Base-by-base conservation (phyloP, 2,329 filamentous ascomycete species). In the Fusarium albosuccineum region DNA sequence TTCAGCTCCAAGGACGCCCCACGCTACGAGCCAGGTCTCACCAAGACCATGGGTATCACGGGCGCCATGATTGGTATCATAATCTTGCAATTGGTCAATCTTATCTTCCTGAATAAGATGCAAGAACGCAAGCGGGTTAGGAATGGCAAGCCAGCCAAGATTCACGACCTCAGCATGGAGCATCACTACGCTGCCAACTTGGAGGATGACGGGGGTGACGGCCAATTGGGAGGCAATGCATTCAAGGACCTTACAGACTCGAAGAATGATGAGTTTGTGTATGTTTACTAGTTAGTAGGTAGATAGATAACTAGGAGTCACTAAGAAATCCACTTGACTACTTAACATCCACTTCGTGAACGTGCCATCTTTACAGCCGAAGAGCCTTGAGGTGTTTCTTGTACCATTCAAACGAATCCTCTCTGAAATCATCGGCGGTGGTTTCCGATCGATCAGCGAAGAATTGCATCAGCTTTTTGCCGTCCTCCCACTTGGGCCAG, bases 241-340 rank as follows among this genome's bases (percentile, higher is more conserved):
- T 85, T 87, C 50, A 74, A 85, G 66, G 89, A 92, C 76, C 68
- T 90, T 67, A 90, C 89, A 1, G 89, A 92, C 74, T 77, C 84
- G 17, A 79, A 88, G 78, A 92, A 91, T 68, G 88, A 92, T 59
- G 88, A 91, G 70, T 91, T 91, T 77, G 83, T 90, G 14, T 90
- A 87, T 75, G 82, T 89, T 46, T 88, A 88, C 69, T 88, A 75
- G 45, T 33, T 9, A 33, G 30, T 33, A 33, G 5, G 3, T 33
- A 33, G 30, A 33, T 11, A 33, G 30, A 22, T 22, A 22, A 22
- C 30, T 33, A 33, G 11, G 4, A 33, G 30, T 33, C 30, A 33
- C 8, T 33, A 9, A 33, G 30, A 33, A 33, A 33, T 3, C 30
- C 30, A 33, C 30, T 9, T 11, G 9, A 9, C 30, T 5, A 33